These are phyloP conservation scores for Kickxella alabastrina DNA, from an alignment of 192 early-diverging fungal genomes.

Conservation along the genomic window DNA sequence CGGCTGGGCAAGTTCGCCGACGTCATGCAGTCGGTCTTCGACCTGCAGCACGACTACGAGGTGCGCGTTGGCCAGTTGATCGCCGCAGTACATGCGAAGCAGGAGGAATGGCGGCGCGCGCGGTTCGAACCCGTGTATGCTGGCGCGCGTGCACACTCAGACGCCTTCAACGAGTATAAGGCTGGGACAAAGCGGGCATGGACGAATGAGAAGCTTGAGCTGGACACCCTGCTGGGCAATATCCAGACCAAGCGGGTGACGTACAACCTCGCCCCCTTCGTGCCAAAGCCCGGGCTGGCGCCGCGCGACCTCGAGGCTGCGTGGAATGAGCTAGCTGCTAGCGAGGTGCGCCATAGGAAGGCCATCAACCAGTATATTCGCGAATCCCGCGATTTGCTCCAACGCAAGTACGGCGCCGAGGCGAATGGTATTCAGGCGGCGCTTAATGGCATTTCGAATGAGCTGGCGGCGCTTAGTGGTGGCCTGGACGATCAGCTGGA, in stretches of 20 bases:
- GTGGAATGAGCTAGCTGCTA: slow-evolving; percentile 69
- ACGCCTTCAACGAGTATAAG: slow-evolving; percentile 84
- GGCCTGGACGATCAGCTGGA: slow-evolving; percentile 70
- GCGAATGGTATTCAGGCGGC: slow-evolving; percentile 77
- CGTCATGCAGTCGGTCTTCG: slow-evolving; percentile 82
- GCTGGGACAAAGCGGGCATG: slow-evolving; percentile 72
- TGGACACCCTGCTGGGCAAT: slow-evolving; percentile 89
- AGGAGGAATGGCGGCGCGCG: slow-evolving; percentile 63
- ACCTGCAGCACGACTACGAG: slow-evolving; percentile 95
- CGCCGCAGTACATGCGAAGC: slow-evolving; percentile 59
- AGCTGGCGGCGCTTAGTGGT: slow-evolving; percentile 68
- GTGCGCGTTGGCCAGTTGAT: slow-evolving; percentile 73
- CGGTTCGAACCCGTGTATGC: slow-evolving; percentile 65
- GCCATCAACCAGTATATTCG: slow-evolving; percentile 80
- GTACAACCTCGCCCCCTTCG: slow-evolving; percentile 83
- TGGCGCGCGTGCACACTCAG: slow-evolving; percentile 68
- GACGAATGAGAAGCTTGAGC: slow-evolving; percentile 86
- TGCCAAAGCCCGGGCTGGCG: slow-evolving; percentile 65
- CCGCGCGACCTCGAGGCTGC: slow-evolving; percentile 69
- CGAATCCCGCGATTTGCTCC: slow-evolving; percentile 75
- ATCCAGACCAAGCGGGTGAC: slow-evolving; percentile 97
- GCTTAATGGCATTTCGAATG: slow-evolving; percentile 66
- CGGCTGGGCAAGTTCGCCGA: slow-evolving; percentile 91
- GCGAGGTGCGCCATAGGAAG: slow-evolving; percentile 78
- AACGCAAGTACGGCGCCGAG: slow-evolving; percentile 73